phyloP scores from a whole-genome alignment of 192 early-diverging fungal genomes.

The Coemansia sp. region DNA sequence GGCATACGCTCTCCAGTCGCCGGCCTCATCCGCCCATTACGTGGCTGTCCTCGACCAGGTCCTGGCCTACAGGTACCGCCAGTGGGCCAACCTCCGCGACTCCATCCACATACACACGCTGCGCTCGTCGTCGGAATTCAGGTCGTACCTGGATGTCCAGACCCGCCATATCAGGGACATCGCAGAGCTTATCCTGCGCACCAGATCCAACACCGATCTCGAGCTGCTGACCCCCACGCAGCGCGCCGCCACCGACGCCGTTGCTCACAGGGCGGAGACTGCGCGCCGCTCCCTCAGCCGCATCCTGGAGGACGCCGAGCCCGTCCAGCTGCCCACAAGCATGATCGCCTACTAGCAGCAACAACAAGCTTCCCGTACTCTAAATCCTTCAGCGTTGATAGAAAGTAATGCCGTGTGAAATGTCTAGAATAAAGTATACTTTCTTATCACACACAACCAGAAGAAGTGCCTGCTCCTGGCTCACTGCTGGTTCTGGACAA shows the following conservation, averaged over 20 bases:
- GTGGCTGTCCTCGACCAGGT: constrained; percentile 81
- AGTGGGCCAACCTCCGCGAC: constrained; percentile 88
- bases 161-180: constrained; percentile 59
- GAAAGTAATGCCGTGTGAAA: neutral
- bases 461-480: no score
- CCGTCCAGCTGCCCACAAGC: constrained; percentile 31
- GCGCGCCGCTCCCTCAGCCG: constrained; percentile 39
- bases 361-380: no score
- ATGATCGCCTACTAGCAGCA: constrained; percentile 35
- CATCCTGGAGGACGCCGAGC: constrained; percentile 19
- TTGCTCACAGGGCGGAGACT: constrained; percentile 32
- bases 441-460: neutral
- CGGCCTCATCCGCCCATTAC: constrained; percentile 67
- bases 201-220: constrained; percentile 61
- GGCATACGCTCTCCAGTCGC: constrained; percentile 61
- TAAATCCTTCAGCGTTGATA: no score
- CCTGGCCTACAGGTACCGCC: constrained; percentile 78
- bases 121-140: constrained; percentile 68
- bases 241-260: constrained; percentile 16
- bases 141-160: constrained; percentile 64
- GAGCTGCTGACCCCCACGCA: constrained; percentile 17
- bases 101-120: constrained; percentile 77
- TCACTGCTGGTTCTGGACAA: constrained; percentile 28
- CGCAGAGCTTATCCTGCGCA: constrained; percentile 58
- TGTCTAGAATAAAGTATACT: neutral